A percentile compares a stretch with the other conserved stretches of the same genome.
These are phyloP conservation scores for Anisodus acutangulus DNA, from an alignment of 257 asterid genomes.

Conservation along the genomic window DNA sequence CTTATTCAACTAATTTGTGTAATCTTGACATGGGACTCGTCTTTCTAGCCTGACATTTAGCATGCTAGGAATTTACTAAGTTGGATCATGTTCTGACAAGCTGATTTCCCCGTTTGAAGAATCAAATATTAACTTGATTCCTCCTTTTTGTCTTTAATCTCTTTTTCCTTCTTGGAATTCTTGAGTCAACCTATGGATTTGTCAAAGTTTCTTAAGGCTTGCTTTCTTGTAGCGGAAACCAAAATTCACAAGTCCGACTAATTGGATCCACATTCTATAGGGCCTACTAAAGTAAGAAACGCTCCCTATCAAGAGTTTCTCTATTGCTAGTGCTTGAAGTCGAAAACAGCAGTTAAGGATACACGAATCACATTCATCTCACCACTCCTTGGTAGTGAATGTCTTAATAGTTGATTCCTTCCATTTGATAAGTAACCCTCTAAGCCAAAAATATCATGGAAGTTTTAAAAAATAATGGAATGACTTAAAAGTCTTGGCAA, in stretches of 20 bases:
- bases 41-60: background rate
- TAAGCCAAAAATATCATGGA: background rate
- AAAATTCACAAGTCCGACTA: background rate
- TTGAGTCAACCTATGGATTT: background rate
- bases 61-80: background rate
- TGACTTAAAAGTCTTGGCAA: background rate
- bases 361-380: background rate
- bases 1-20: conserved; percentile 4
- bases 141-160: background rate
- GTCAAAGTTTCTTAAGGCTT: background rate
- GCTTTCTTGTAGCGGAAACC: background rate
- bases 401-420: background rate
- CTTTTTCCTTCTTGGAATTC: background rate
- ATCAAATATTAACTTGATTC: background rate
- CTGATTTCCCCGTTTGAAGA: background rate
- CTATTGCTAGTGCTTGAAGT: background rate
- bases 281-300: background rate
- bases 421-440: background rate
- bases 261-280: background rate
- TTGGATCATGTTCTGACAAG: background rate
- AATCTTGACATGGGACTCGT: background rate
- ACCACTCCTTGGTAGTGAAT: background rate
- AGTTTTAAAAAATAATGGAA: background rate
- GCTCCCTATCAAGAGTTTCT: background rate
- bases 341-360: background rate